A percentile compares a stretch with the other conserved stretches of the same genome.
phyloP scores from a whole-genome alignment of 768 basidiomycete genomes.

The Psilocybe tampanensis region DNA sequence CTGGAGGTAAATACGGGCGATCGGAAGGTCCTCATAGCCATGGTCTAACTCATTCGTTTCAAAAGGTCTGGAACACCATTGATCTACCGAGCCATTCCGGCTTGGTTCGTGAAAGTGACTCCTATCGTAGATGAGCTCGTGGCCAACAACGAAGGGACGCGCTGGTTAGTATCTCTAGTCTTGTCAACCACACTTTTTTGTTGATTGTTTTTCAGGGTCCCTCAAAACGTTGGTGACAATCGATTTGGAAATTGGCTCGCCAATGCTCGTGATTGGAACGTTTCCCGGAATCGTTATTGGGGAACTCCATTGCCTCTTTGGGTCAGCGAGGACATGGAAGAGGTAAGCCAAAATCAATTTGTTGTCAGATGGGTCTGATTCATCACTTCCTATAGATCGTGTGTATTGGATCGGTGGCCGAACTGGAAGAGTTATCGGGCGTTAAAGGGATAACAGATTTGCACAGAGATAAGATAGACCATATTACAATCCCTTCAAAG shows the following conservation, averaged over 20 bases:
- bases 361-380: background rate
- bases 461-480: slow-evolving; percentile 93
- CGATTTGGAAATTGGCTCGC: slow-evolving; percentile 97
- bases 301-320: slow-evolving; percentile 97
- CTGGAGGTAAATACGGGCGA: slow-evolving; percentile 68
- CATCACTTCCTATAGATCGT: slow-evolving; percentile 58
- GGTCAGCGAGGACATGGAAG: slow-evolving; percentile 91
- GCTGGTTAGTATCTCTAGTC: slow-evolving; percentile 61
- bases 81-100: slow-evolving; percentile 94
- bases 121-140: slow-evolving; percentile 87
- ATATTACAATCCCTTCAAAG: slow-evolving; percentile 93
- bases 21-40: background rate
- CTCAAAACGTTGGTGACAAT: slow-evolving; percentile 85
- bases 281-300: slow-evolving; percentile 99
- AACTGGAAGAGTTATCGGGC: slow-evolving; percentile 87
- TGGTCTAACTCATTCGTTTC: background rate
- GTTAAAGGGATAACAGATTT: slow-evolving; percentile 83
- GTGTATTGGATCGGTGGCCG: slow-evolving; percentile 83
- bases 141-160: slow-evolving; percentile 84
- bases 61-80: slow-evolving; percentile 90
- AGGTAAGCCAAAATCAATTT: slow-evolving; percentile 47
- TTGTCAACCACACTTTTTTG: background rate
- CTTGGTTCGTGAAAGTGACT: slow-evolving; percentile 93
- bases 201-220: slow-evolving; percentile 65
- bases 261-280: slow-evolving; percentile 99